Evolutionary conservation across 306 rosid genomes (phyloP).

Genomic region (Abrus precatorius): DNA sequence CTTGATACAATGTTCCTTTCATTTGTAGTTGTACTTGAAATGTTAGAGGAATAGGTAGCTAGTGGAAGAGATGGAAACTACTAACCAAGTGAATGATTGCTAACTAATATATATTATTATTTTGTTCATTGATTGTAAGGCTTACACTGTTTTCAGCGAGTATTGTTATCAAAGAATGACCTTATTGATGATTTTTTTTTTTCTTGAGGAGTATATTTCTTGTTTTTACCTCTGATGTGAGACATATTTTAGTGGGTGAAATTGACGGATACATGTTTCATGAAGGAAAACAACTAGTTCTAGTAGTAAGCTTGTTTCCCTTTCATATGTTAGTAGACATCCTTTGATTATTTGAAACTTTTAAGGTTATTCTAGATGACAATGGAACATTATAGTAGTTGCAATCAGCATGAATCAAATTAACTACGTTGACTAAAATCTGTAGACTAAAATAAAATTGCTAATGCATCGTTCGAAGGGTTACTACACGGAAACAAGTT

Average conservation of each 20-base stretch:
- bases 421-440: not conserved
- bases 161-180: slow-evolving; percentile 20
- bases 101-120: slow-evolving; percentile 29
- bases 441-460: not conserved
- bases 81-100: slow-evolving; percentile 37
- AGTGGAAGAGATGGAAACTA: slow-evolving; percentile 47
- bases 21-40: slow-evolving; percentile 34
- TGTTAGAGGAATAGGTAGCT: slow-evolving; percentile 48
- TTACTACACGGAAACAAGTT: no score
- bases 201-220: not conserved
- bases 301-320: not conserved
- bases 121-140: slow-evolving; percentile 43
- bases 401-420: not conserved
- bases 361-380: no score
- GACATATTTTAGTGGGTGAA: slow-evolving; percentile 18
- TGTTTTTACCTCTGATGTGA: not conserved
- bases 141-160: slow-evolving; percentile 17
- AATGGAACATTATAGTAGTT: not conserved
- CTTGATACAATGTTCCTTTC: slow-evolving; percentile 7
- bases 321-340: not conserved
- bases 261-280: slow-evolving; percentile 2
- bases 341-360: no score
- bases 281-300: not conserved
- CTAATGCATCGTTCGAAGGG: not conserved
- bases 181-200: not conserved